Conservation (phyloP, 768 basidiomycete genomes). For the Dictyophora rubrovolvata region DNA sequence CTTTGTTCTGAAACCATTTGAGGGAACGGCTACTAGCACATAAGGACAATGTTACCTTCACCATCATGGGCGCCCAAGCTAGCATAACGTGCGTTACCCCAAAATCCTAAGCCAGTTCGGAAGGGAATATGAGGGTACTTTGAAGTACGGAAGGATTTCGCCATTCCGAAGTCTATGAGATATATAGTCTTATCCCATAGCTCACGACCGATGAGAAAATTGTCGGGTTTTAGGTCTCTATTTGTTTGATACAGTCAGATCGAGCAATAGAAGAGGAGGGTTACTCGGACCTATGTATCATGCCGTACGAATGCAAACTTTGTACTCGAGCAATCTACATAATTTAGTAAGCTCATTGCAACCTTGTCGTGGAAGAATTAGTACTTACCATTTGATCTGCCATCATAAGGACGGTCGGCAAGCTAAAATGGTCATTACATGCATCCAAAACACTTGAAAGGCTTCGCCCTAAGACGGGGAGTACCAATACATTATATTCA, state of each 20-base stretch:
- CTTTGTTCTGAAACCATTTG: slow-evolving; percentile 1
- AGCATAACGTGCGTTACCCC: slow-evolving; percentile 8
- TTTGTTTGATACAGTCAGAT: neutral
- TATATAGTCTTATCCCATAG: slow-evolving; percentile 8
- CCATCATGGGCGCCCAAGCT: slow-evolving; percentile 7
- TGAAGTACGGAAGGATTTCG: slow-evolving; percentile 2
- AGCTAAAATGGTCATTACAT: slow-evolving; percentile 2
- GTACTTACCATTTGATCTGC: slow-evolving; percentile 6
- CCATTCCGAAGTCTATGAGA: slow-evolving; percentile 9
- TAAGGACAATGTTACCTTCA: neutral
- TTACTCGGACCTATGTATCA: slow-evolving; percentile 5
- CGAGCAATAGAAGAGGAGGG: neutral
- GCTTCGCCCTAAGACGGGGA: slow-evolving; percentile 8
- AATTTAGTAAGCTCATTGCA: neutral
- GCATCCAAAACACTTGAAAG: slow-evolving; percentile 7
- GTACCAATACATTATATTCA: slow-evolving; percentile 6
- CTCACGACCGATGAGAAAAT: slow-evolving; percentile 9
- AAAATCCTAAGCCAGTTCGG: slow-evolving; percentile 2
- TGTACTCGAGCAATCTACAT: slow-evolving; percentile 7
- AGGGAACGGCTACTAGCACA: neutral
- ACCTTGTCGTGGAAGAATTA: neutral
- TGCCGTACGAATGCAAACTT: slow-evolving; percentile 6
- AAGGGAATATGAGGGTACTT: slow-evolving; percentile 6
- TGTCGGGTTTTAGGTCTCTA: slow-evolving; percentile 10
- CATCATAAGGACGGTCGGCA: slow-evolving; percentile 8